These are phyloP conservation scores for Rostrohypoxylon terebratum DNA, from an alignment of 495 filamentous ascomycete genomes.

Conservation along the genomic window DNA sequence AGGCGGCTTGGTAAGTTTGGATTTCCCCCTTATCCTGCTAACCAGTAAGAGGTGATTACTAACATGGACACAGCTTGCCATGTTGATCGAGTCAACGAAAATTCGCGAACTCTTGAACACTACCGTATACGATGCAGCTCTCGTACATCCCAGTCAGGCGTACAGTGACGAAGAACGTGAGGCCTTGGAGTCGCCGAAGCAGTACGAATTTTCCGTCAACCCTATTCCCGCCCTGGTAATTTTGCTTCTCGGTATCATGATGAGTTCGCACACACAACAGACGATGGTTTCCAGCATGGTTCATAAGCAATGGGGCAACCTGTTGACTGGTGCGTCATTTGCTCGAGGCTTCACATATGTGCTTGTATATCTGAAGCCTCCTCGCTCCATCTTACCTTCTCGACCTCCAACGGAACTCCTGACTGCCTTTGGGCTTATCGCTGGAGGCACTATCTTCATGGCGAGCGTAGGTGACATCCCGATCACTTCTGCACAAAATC, in stretches of 20 bases:
- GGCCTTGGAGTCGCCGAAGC: constrained; percentile 68
- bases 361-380: constrained; percentile 82
- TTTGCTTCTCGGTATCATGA: constrained; percentile 89
- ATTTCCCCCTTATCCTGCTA: background rate
- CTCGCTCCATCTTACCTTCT: constrained; percentile 82
- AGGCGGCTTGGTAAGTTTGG: constrained; percentile 82
- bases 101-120: constrained; percentile 79
- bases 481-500: background rate
- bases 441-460: constrained; percentile 94
- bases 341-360: constrained; percentile 85
- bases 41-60: constrained; percentile 11
- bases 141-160: constrained; percentile 47
- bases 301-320: constrained; percentile 92
- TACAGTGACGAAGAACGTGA: constrained; percentile 61
- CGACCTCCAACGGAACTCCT: constrained; percentile 93
- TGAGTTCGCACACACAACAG: constrained; percentile 89
- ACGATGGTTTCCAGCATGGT: constrained; percentile 91
- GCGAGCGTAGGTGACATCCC: constrained; percentile 72
- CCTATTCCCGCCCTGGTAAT: constrained; percentile 90
- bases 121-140: constrained; percentile 60
- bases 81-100: constrained; percentile 85
- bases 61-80: constrained; percentile 73
- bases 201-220: constrained; percentile 84
- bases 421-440: constrained; percentile 84
- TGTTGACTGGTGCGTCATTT: constrained; percentile 84